phyloP scores from a whole-genome alignment of 768 basidiomycete species.

The Russula sp. region DNA sequence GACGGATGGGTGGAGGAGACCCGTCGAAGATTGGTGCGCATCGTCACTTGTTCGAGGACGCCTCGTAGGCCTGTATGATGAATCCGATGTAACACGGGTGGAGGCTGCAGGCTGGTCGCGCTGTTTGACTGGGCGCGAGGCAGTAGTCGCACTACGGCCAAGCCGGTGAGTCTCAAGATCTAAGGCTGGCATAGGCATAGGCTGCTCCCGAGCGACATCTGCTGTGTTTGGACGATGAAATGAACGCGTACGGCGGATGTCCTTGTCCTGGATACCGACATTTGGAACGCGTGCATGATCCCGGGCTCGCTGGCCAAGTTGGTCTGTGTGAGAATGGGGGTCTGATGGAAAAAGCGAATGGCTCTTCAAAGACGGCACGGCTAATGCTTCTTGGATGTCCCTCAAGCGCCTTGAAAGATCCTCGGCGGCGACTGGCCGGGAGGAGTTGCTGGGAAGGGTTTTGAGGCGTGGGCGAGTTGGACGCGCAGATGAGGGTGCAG shows the following conservation, averaged over 20 bases:
- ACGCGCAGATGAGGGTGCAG: not conserved
- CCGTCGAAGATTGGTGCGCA: slow-evolving; percentile 32
- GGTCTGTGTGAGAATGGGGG: slow-evolving; percentile 9
- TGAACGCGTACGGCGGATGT: slow-evolving; percentile 54
- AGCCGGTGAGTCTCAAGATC: slow-evolving; percentile 3
- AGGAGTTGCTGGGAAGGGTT: slow-evolving; percentile 26
- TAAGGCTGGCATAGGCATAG: slow-evolving; percentile 2
- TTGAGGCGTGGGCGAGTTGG: slow-evolving; percentile 23
- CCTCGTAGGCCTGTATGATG: slow-evolving; percentile 15
- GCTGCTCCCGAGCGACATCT: slow-evolving; percentile 33
- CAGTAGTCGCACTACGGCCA: slow-evolving; percentile 30
- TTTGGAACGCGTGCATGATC: slow-evolving; percentile 28
- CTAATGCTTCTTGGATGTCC: slow-evolving; percentile 20
- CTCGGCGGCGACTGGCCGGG: slow-evolving; percentile 23
- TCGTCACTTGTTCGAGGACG: slow-evolving; percentile 33
- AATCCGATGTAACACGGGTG: not conserved
- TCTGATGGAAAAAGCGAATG: not conserved
- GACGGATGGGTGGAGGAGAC: slow-evolving; percentile 16
- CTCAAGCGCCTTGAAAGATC: slow-evolving; percentile 28
- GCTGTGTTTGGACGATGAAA: slow-evolving; percentile 51
- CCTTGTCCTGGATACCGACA: slow-evolving; percentile 31
- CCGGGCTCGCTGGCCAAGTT: slow-evolving; percentile 31
- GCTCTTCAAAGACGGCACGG: slow-evolving; percentile 2
- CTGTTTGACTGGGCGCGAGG: slow-evolving; percentile 34
- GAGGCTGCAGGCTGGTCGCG: slow-evolving; percentile 38